Evolutionary conservation across 495 filamentous ascomycete genomes (phyloP).

Genomic region (Annulohypoxylon nitens): DNA sequence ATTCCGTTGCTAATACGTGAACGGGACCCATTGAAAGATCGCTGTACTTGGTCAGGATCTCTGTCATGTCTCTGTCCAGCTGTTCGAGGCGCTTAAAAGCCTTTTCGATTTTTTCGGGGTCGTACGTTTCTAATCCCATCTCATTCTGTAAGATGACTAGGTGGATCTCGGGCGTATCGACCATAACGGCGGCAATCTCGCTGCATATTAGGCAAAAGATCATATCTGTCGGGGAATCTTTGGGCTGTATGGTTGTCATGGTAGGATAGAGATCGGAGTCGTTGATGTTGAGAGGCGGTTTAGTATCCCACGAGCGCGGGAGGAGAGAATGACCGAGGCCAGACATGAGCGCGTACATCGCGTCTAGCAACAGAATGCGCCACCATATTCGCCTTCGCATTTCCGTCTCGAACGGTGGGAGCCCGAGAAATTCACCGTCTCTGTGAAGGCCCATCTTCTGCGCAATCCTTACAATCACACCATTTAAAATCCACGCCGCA

Average conservation of each 20-base stretch:
- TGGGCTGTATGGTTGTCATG: slow-evolving; percentile 66
- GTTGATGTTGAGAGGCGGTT: slow-evolving; percentile 66
- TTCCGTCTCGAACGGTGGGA: slow-evolving; percentile 75
- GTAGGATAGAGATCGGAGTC: slow-evolving; percentile 70
- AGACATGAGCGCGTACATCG: slow-evolving; percentile 68
- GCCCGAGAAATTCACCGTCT: slow-evolving; percentile 74
- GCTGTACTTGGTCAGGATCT: slow-evolving; percentile 67
- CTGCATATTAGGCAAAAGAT: slow-evolving; percentile 71
- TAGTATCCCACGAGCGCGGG: slow-evolving; percentile 62
- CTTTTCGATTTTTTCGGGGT: slow-evolving; percentile 57
- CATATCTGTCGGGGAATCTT: slow-evolving; percentile 75
- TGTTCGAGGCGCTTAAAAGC: slow-evolving; percentile 65
- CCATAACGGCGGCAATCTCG: slow-evolving; percentile 63
- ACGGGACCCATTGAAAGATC: slow-evolving; percentile 71
- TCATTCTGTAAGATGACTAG: slow-evolving; percentile 58
- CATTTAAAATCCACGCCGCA: slow-evolving; percentile 65
- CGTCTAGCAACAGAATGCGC: slow-evolving; percentile 77
- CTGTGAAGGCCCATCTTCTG: slow-evolving; percentile 80
- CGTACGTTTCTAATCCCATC: slow-evolving; percentile 44
- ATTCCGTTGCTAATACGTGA: slow-evolving; percentile 66
- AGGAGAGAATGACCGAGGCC: slow-evolving; percentile 71
- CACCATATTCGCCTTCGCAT: slow-evolving; percentile 79
- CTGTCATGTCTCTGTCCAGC: slow-evolving; percentile 57
- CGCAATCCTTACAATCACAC: slow-evolving; percentile 73
- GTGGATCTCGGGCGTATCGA: slow-evolving; percentile 59